phyloP scores from a whole-genome alignment of 345 rosid species.

The Eucalyptus cloeziana region DNA sequence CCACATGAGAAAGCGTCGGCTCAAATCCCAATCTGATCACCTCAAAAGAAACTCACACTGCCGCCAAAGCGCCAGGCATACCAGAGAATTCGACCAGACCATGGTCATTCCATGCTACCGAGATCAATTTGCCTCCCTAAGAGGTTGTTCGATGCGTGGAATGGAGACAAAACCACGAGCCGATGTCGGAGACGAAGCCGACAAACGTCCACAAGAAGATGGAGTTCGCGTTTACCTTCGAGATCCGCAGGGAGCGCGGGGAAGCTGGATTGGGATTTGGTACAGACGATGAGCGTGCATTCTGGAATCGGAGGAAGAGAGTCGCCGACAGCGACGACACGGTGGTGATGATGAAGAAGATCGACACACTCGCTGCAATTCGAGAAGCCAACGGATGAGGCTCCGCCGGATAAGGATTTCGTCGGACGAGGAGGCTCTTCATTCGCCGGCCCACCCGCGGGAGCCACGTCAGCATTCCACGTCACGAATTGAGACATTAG shows the following conservation, averaged over 20 bases:
- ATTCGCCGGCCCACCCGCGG: neutral
- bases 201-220: neutral
- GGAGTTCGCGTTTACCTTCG: neutral
- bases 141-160: neutral
- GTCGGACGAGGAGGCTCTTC: neutral
- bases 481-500: neutral
- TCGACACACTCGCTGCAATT: neutral
- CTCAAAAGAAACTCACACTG: neutral
- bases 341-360: neutral
- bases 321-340: neutral
- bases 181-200: neutral
- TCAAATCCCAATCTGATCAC: neutral
- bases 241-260: neutral
- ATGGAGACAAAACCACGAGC: neutral
- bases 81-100: neutral
- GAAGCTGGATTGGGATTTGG: neutral
- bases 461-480: neutral
- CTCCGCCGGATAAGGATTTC: neutral
- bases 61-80: neutral
- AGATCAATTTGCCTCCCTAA: neutral
- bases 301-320: neutral
- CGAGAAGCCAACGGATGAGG: neutral
- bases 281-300: neutral
- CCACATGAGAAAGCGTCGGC: neutral
- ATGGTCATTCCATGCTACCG: neutral